Base-by-base conservation (phyloP, 768 basidiomycete species). In the Kondoa malvinella region DNA sequence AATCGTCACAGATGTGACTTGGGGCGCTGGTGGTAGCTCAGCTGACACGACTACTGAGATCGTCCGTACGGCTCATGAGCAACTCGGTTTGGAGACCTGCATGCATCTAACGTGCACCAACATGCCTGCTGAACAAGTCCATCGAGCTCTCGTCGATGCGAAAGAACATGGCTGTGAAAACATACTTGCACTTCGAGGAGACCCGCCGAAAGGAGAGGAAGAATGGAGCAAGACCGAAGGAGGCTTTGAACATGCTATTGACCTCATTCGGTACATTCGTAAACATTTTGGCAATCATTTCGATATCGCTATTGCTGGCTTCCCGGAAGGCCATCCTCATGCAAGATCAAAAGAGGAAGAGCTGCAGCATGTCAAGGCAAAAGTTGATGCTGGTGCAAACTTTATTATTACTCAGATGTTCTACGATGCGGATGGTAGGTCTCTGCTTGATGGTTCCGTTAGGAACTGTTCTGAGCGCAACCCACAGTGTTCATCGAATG, bases 41-140 rank as follows among this genome's bases (percentile, higher is more conserved):
- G 89, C 83, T 70, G 88, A 92, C 29, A 83, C 87, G 26, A 91
- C 86, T 75, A 80, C 96, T 56, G 90, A 92, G 72, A 83, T 99
- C 4, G 94, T 92, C 26, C 77, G 89, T 68, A 84, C 85, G 0
- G 88, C 91, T 76, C 78, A 80, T 21, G 58, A 67, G 4, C 83
- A 86, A 67, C 68, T 99, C 76, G 95, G 92, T 0, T 82, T 97
- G 31, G 95, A 97, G 79, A 97, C 94, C 27, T 96, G 92, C 80
- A 97, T 99, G 95, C 95, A 99, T 79, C 78, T 99, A 71, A 97
- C 94, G 60, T 99, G 95, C 77, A 97, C 95, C 66, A 95, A 94
- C 79, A 97, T 99, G 94, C 92, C 92, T 12, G 82, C 82, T 74
- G 87, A 89, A 77, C 96, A 95, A 77, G 88, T 99, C 31, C 91